Evolutionary conservation across 2,329 filamentous ascomycete genomes (phyloP).

Genomic region (Sporothrix mexicana): DNA sequence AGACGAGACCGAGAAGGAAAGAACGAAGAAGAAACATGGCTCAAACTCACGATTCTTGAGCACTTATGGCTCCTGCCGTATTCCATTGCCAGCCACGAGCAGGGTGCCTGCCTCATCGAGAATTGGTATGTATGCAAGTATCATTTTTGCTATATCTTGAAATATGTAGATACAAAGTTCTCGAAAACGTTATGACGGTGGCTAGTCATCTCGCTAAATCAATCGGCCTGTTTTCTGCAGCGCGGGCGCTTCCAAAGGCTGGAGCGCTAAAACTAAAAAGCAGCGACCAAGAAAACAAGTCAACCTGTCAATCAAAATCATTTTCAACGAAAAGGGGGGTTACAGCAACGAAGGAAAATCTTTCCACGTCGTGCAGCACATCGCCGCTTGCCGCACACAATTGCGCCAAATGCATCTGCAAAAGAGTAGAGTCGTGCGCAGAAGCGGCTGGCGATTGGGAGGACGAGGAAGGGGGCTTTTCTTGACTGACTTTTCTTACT

Average conservation of each 20-base stretch:
- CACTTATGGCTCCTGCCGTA: not conserved
- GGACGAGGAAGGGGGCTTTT: not conserved
- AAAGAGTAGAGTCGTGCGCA: slow-evolving; percentile 3
- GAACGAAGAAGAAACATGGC: not conserved
- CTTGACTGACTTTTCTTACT: not conserved
- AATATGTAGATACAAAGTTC: not conserved
- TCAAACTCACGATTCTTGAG: too few species aligned
- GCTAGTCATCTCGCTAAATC: not conserved
- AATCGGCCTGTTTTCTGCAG: slow-evolving; percentile 3
- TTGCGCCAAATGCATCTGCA: not conserved
- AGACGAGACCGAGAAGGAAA: slow-evolving; percentile 13
- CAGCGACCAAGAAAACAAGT: not conserved
- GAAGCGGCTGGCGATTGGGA: slow-evolving; percentile 23
- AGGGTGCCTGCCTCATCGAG: not conserved
- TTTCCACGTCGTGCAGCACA: slow-evolving; percentile 3
- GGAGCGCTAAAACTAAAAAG: not conserved
- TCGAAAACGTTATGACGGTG: not conserved
- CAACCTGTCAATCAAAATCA: not conserved
- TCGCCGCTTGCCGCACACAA: slow-evolving; percentile 14
- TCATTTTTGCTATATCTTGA: not conserved
- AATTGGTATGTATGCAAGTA: not conserved
- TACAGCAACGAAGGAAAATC: slow-evolving; percentile 2
- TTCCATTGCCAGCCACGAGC: too few species aligned
- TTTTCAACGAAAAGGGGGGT: not conserved
- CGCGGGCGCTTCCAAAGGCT: slow-evolving; percentile 9